phyloP scores from a whole-genome alignment of 768 basidiomycete species.

The Panaeolus papilionaceus region DNA sequence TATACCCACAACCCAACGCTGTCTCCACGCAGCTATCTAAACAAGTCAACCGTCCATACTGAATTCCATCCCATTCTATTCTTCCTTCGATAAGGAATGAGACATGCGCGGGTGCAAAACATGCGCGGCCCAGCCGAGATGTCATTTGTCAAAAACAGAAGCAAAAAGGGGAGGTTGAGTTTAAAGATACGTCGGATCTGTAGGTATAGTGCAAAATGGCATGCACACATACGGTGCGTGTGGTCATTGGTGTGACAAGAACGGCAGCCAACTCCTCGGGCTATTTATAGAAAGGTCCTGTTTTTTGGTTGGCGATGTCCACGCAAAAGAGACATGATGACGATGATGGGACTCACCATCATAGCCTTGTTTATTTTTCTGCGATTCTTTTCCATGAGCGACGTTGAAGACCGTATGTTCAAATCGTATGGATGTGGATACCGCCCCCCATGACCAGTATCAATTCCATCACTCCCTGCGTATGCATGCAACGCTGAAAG shows the following conservation, averaged over 20 bases:
- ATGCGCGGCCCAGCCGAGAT: slow-evolving; percentile 3
- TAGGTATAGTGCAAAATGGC: neutral
- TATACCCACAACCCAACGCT: slow-evolving; percentile 3
- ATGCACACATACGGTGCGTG: neutral
- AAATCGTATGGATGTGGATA: neutral
- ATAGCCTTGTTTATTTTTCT: neutral
- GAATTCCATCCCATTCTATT: neutral
- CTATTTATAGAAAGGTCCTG: neutral
- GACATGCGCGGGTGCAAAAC: slow-evolving; percentile 2
- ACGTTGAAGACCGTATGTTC: neutral
- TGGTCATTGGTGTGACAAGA: neutral
- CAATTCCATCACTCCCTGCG: neutral
- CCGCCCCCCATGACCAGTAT: neutral
- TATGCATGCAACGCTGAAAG: neutral
- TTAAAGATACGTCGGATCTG: slow-evolving; percentile 6
- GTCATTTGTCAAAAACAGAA: slow-evolving; percentile 14
- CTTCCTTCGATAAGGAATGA: neutral
- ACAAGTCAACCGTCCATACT: neutral
- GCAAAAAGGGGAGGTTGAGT: neutral
- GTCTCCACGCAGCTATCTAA: slow-evolving; percentile 1
- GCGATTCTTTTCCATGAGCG: neutral
- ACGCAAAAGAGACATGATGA: slow-evolving; percentile 5
- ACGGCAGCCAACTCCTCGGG: neutral
- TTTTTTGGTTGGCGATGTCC: neutral
- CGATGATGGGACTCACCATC: slow-evolving; percentile 8